Conservation (phyloP, 371 early-diverging fungal genomes). For the Mucor plumbeus region DNA sequence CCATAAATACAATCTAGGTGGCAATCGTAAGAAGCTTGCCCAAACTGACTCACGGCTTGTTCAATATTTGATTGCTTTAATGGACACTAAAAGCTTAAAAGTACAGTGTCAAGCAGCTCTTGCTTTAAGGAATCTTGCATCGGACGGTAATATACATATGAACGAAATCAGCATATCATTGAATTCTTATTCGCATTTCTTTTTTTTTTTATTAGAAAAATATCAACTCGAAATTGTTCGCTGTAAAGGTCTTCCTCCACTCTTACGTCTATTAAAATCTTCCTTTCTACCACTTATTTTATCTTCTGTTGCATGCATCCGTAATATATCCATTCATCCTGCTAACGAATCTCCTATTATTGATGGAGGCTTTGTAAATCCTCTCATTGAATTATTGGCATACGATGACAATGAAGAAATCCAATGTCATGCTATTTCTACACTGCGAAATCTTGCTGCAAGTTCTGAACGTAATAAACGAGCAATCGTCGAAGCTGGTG, state of each 20-base stretch:
- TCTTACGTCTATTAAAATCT: constrained; percentile 79
- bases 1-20: constrained; percentile 29
- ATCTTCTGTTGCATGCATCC: constrained; percentile 90
- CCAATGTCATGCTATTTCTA: constrained; percentile 86
- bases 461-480: constrained; percentile 81
- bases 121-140: constrained; percentile 84
- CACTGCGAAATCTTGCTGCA: constrained; percentile 86
- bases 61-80: constrained; percentile 76
- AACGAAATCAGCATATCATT: not conserved
- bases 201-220: constrained; percentile 54
- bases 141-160: constrained; percentile 9
- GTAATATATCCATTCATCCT: constrained; percentile 92
- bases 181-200: not conserved
- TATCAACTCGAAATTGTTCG: constrained; percentile 87
- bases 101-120: constrained; percentile 92
- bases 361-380: constrained; percentile 80
- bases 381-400: constrained; percentile 73
- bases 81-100: constrained; percentile 80
- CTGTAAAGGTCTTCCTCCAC: constrained; percentile 74
- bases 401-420: constrained; percentile 83
- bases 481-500: constrained; percentile 80
- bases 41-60: constrained; percentile 80
- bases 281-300: constrained; percentile 78
- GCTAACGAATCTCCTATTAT: constrained; percentile 88
- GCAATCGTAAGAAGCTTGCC: constrained; percentile 76